Evolutionary conservation across 2,329 filamentous ascomycete genomes (phyloP), one percentile per base, ranked within the genome.

Genomic region (Fulvia fulva): DNA sequence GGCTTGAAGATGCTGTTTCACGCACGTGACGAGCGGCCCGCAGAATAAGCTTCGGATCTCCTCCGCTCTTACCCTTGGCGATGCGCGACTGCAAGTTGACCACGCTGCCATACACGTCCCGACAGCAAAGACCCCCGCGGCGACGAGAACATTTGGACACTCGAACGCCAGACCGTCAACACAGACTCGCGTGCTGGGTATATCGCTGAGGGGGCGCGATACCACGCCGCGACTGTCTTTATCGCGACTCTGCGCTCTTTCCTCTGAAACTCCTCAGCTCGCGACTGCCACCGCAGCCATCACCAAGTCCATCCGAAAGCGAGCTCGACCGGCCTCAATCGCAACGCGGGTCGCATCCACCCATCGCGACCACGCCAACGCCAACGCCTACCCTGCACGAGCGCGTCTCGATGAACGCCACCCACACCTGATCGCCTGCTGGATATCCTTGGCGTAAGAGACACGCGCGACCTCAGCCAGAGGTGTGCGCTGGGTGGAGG

Each of bases 401-500:
- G 21, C 49, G 37, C 46, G 50, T 50, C 47, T 56, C 32, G 43
- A 56, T 58, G 60, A 44, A 51, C 55, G 23, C 51, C 54, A 26
- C 53, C 34, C 32, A 34, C 56, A 32, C 30, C 45, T 55, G 46
- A 37, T 52, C 51, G 53, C 59, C 50, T 37, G 54, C 49, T 21
- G 32, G 45, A 53, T 14, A 50, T 55, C 52, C 43, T 58, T 53
- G 44, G 61, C 52, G 51, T 37, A 47, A 44, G n/a, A 45, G 55
- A 51, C 56, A 58, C 62, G 63, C 63, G 61, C 56, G 57, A 59
- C 63, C 56, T 55, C 52, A 56, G 51, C 54, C 55, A 49, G 53
- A 52, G 57, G 53, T 41, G 53, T 55, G 59, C 59, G 57, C 55
- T 43, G 55, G 45, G 56, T 53, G 54, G 55, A 51, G 19, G 55